Conservation (phyloP, 2,329 filamentous ascomycete species). For the Diaporthe velutina region DNA sequence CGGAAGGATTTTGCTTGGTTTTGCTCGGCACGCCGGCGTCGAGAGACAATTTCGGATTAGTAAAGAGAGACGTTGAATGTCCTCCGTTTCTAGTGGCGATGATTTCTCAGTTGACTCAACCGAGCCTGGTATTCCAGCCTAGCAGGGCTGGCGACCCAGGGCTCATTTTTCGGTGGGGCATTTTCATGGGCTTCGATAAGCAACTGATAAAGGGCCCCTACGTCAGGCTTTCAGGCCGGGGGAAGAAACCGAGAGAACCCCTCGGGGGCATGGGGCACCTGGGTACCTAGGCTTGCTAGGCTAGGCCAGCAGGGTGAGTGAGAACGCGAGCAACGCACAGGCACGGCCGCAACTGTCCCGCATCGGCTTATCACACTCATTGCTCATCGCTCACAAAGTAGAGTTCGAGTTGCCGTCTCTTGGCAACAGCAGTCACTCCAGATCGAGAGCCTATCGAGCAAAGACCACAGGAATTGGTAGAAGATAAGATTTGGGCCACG, state of each 20-base stretch:
- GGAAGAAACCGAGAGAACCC: not conserved
- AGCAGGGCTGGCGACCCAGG: not conserved
- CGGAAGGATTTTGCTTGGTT: not conserved
- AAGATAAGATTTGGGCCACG: slow-evolving; percentile 19
- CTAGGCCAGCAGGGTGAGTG: not conserved
- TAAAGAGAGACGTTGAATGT: slow-evolving; percentile 26
- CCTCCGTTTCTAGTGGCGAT: slow-evolving; percentile 32
- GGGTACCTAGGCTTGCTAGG: too few species aligned
- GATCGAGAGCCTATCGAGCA: slow-evolving; percentile 27
- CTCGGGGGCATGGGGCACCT: not conserved
- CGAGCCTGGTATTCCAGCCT: not conserved
- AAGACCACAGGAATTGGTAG: not conserved
- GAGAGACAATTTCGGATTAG: slow-evolving; percentile 25
- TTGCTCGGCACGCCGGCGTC: not conserved
- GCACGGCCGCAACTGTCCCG: not conserved
- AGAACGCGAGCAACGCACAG: not conserved
- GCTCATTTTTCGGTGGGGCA: slow-evolving; percentile 37
- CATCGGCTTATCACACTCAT: not conserved
- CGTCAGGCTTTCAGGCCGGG: not conserved
- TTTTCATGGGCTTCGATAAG: slow-evolving; percentile 30
- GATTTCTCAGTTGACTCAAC: slow-evolving; percentile 34
- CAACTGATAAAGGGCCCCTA: slow-evolving; percentile 30
- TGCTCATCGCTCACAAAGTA: not conserved
- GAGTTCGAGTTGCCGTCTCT: slow-evolving; percentile 16
- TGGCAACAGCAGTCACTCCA: not conserved